Percentiles rank a stretch among this genome's conserved stretches.
Conservation (phyloP, 192 early-diverging fungal species). For the Coemansia brasiliensis region DNA sequence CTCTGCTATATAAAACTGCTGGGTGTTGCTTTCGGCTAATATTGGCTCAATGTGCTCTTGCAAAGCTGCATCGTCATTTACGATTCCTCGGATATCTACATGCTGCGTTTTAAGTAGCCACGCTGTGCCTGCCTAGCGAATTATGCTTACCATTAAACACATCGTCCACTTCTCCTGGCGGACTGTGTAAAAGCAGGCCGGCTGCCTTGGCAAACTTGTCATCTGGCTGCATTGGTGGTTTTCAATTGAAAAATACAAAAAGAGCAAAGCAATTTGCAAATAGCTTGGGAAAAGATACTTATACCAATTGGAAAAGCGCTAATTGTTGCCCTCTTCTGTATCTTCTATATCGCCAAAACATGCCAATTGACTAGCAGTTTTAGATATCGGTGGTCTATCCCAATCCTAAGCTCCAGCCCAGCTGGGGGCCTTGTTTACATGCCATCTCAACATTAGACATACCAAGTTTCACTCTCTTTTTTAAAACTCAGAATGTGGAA, state of each 20-base stretch:
- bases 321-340: too few species aligned
- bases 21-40: conserved; percentile 81
- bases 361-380: too few species aligned
- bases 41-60: conserved; percentile 65
- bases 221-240: conserved; percentile 48
- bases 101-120: background rate
- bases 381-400: too few species aligned
- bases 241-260: background rate
- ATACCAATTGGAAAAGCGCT: too few species aligned
- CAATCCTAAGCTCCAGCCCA: too few species aligned
- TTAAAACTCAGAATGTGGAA: background rate
- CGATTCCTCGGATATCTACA: conserved; percentile 85
- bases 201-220: conserved; percentile 76
- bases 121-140: background rate
- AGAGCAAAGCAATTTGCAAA: conserved; percentile 4
- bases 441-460: background rate
- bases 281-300: conserved; percentile 5
- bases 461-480: background rate
- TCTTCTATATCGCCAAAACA: too few species aligned
- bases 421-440: too few species aligned
- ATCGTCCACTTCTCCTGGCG: conserved; percentile 97
- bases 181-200: conserved; percentile 76
- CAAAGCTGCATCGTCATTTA: conserved; percentile 76
- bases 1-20: conserved; percentile 73
- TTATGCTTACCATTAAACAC: conserved; percentile 84